Percentiles rank a stretch among this genome's conserved stretches.
phyloP scores from a whole-genome alignment of 192 early-diverging fungal genomes.

The Backusella macrospora region DNA sequence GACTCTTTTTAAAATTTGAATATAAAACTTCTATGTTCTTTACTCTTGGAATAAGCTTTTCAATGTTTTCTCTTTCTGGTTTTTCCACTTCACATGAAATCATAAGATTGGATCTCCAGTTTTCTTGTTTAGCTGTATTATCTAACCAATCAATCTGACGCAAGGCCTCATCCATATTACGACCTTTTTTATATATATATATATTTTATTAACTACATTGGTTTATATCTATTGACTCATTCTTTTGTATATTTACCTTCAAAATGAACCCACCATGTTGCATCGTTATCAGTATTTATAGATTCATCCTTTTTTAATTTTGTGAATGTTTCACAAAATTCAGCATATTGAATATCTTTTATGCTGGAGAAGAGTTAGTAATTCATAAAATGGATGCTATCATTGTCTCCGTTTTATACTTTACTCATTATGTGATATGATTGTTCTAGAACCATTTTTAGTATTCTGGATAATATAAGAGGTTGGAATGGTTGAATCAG shows the following conservation, averaged over 20 bases:
- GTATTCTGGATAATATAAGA: slow-evolving; percentile 61
- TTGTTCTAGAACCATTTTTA: slow-evolving; percentile 55
- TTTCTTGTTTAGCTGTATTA: slow-evolving; percentile 36
- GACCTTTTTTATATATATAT: too few species aligned
- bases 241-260: not conserved
- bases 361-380: slow-evolving; percentile 29
- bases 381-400: not conserved
- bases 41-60: slow-evolving; percentile 48
- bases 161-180: slow-evolving; percentile 52
- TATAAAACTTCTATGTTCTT: not conserved
- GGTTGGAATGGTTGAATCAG: slow-evolving; percentile 33
- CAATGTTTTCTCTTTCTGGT: slow-evolving; percentile 58
- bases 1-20: not conserved
- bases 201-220: slow-evolving; percentile 58
- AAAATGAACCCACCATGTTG: slow-evolving; percentile 23
- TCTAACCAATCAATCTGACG: slow-evolving; percentile 60
- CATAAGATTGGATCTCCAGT: slow-evolving; percentile 49
- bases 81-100: slow-evolving; percentile 72
- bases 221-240: slow-evolving; percentile 42
- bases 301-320: slow-evolving; percentile 12
- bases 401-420: not conserved
- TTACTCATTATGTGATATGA: slow-evolving; percentile 62
- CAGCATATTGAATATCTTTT: slow-evolving; percentile 58
- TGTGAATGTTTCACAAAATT: slow-evolving; percentile 43
- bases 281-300: not conserved